A percentile compares a stretch with the other conserved stretches of the same genome.
These are phyloP conservation scores for Pseudofabraea citricarpa DNA, from an alignment of 2,329 filamentous ascomycete genomes.

Conservation along the genomic window DNA sequence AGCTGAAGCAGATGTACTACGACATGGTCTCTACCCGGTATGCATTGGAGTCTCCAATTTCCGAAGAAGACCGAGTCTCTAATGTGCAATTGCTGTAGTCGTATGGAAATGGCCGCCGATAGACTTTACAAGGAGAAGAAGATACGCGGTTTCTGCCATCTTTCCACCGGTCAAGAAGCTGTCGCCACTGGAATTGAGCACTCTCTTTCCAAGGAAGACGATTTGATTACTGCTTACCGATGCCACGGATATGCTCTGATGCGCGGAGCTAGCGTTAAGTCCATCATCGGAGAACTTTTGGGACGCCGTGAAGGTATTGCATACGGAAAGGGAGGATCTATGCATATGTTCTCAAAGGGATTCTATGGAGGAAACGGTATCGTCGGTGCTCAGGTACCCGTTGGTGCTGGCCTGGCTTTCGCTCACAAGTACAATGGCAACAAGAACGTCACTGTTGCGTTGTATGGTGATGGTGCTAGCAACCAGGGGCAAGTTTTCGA, in stretches of 20 bases:
- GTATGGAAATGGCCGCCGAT: conserved; percentile 99
- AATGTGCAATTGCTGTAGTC: conserved; percentile 47
- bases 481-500: conserved; percentile 99
- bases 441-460: conserved; percentile 80
- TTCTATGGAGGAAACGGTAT: conserved; percentile 99
- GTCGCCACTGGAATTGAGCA: conserved; percentile 97
- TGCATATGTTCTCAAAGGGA: conserved; percentile 99
- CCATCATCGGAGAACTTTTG: conserved; percentile 92
- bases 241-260: conserved; percentile 98
- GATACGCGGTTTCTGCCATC: conserved; percentile 98
- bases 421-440: conserved; percentile 90
- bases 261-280: conserved; percentile 85
- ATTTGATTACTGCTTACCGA: conserved; percentile 95
- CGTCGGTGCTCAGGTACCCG: conserved; percentile 95
- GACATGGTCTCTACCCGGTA: conserved; percentile 96
- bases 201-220: conserved; percentile 85
- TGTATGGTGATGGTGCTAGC: conserved; percentile 97
- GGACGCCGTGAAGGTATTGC: conserved; percentile 94
- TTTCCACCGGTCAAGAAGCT: conserved; percentile 96
- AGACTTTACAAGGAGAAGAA: conserved; percentile 99
- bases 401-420: conserved; percentile 93
- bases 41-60: conserved; percentile 30
- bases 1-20: conserved; percentile 98
- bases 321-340: conserved; percentile 97
- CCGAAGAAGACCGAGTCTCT: background rate